Percentiles rank a stretch among this genome's conserved stretches.
phyloP scores from a whole-genome alignment of 768 basidiomycete species.

The Leccinum ochraceum region DNA sequence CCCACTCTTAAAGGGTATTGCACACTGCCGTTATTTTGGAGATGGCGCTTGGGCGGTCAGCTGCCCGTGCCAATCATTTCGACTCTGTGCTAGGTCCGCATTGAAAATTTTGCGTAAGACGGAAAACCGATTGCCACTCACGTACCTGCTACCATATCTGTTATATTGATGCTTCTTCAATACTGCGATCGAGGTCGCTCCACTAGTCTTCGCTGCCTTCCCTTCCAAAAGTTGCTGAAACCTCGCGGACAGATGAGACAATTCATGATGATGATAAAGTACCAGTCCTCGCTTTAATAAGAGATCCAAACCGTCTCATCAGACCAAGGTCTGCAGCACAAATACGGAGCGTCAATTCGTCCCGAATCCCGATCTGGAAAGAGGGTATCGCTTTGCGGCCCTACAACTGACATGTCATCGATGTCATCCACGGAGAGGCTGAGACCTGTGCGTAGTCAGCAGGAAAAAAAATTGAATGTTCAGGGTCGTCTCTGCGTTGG shows the following conservation, averaged over 20 bases:
- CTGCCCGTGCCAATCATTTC: slow-evolving; percentile 9
- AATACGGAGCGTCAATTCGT: neutral
- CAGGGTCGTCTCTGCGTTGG: neutral
- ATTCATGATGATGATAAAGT: neutral
- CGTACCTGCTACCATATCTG: slow-evolving; percentile 10
- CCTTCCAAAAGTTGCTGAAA: neutral
- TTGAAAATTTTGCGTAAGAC: neutral
- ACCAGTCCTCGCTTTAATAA: slow-evolving; percentile 1
- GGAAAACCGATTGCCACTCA: slow-evolving; percentile 12
- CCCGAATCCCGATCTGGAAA: neutral
- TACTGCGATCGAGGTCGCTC: slow-evolving; percentile 5
- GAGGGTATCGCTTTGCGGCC: neutral
- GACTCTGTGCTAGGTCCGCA: neutral
- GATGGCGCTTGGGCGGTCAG: slow-evolving; percentile 23
- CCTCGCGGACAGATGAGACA: neutral
- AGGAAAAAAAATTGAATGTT: neutral
- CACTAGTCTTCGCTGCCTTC: neutral
- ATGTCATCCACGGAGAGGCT: neutral
- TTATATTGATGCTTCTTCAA: slow-evolving; percentile 10
- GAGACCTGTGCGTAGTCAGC: neutral
- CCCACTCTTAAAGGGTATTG: slow-evolving; percentile 12
- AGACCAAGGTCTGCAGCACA: neutral
- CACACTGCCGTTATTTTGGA: slow-evolving; percentile 10
- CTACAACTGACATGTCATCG: neutral
- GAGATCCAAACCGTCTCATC: neutral